Evolutionary conservation across 2,329 filamentous ascomycete genomes (phyloP).

Genomic region (Fusarium acutatum): DNA sequence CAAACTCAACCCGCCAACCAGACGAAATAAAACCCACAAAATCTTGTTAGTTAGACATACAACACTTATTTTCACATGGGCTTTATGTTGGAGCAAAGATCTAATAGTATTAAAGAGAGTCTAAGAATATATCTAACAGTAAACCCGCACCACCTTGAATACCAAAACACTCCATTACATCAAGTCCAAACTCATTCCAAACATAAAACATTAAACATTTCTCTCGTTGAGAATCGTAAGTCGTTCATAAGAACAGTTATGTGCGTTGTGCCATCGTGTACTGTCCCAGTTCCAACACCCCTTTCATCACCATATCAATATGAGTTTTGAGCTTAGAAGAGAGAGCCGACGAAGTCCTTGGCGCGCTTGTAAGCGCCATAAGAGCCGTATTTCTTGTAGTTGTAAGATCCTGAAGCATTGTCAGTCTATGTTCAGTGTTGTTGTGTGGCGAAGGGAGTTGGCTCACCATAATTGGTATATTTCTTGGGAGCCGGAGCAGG

Average conservation of each 20-base stretch:
- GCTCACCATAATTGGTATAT: slow-evolving; percentile 1
- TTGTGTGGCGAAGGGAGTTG: not conserved
- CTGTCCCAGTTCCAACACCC: not conserved
- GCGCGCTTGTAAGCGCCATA: slow-evolving; percentile 32
- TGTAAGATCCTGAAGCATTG: not conserved
- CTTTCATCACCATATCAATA: not conserved
- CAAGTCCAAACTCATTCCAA: not conserved
- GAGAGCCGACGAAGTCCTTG: slow-evolving; percentile 14
- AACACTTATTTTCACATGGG: fast-evolving
- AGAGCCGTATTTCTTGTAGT: slow-evolving; percentile 19
- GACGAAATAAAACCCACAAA: fast-evolving
- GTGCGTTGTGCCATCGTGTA: slow-evolving; percentile 8
- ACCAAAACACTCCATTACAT: not conserved
- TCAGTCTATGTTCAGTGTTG: too few relatives aligned
- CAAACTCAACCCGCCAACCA: fast-evolving
- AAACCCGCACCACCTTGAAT: not conserved
- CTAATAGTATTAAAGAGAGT: slow-evolving; percentile 28
- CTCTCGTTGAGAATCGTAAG: slow-evolving; percentile 31
- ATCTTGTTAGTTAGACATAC: fast-evolving
- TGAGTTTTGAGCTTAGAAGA: slow-evolving; percentile 8
- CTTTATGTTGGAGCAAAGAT: not conserved
- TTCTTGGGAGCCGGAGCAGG: not conserved
- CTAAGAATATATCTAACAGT: slow-evolving; percentile 3
- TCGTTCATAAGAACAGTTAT: slow-evolving; percentile 28
- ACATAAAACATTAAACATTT: not conserved